Base-by-base conservation (phyloP, 805 yeast genomes). In the Candida methanosorbosa region DNA sequence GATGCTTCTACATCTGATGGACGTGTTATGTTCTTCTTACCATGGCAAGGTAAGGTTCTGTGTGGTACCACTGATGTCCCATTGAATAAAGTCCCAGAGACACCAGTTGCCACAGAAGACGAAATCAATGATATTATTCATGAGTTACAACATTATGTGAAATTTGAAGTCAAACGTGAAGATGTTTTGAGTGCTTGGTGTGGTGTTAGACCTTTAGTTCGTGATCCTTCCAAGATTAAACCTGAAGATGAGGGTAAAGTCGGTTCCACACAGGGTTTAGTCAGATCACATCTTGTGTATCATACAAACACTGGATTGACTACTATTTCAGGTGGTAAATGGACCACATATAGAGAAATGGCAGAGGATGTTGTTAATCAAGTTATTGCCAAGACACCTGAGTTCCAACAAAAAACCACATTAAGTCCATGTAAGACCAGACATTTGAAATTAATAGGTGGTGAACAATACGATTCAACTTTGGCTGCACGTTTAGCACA, bases 311-410 rank as follows among this genome's bases (percentile, higher is more conserved):
- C 81, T 37, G 92, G 90, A 18, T 71, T 88, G 46, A 68, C 88
- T 27, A 88, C 97, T 27, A 82, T 88, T 45, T 80, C 94, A 15
- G 97, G 97, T 51, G 97, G 97, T 58, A 88, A 88, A 65, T 88
- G 97, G 97, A 88, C 97, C 35, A 88, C 97, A 25, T 90, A 88
- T 68, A 75, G 97, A 66, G 94, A 86, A 66, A 88, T 88, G 97
- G 95, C 97, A 17, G 79, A 88, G 64, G 95, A 90, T 64, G 84
- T 95, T 30, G 78, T 88, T 31, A 79, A 84, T 57, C 75, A 75
- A 46, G 76, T 82, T 35, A 68, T 84, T 32, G 66, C 73, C 52
- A 45, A 54, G 29, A 61, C 61, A 37, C 54, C 56, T 12, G 62
- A 63, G 33, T 66, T 69, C 35, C 30, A 41, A 25, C 29, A 34